Percentiles rank a stretch among this genome's conserved stretches.
Conservation (phyloP, 192 early-diverging fungal genomes). For the Funneliformis geosporum region DNA sequence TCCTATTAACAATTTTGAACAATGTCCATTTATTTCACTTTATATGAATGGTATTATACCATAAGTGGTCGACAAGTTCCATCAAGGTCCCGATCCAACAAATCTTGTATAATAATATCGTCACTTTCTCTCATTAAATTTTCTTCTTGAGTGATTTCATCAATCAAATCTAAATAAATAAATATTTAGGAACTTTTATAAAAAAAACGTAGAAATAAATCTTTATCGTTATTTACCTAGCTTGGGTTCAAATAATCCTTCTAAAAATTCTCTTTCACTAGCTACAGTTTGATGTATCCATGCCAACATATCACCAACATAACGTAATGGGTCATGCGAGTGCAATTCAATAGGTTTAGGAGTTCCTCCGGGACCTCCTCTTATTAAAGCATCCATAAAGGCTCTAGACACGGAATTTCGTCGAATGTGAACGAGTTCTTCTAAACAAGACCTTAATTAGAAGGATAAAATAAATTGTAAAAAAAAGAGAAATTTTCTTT, state of each 20-base stretch:
- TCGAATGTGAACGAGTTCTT: constrained; percentile 72
- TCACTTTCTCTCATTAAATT: constrained; percentile 41
- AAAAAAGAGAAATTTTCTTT: neutral
- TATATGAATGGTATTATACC: constrained; percentile 40
- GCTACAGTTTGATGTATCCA: constrained; percentile 95
- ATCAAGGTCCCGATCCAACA: constrained; percentile 72
- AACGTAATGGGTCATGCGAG: constrained; percentile 88
- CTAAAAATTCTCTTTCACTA: constrained; percentile 85
- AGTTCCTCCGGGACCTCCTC: constrained; percentile 73
- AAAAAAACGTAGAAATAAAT: neutral
- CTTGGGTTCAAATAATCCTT: constrained; percentile 63
- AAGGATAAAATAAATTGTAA: neutral
- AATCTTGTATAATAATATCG: constrained; percentile 45
- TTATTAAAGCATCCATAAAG: constrained; percentile 75
- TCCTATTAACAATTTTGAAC: neutral
- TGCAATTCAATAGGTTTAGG: constrained; percentile 92
- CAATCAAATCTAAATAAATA: neutral
- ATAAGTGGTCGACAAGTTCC: constrained; percentile 75
- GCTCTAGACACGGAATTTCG: constrained; percentile 62
- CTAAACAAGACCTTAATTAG: constrained; percentile 59
- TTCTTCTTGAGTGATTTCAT: constrained; percentile 34
- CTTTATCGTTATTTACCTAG: neutral
- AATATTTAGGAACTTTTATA: neutral
- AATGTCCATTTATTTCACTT: constrained; percentile 15
- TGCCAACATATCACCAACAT: constrained; percentile 94